phyloP scores from a whole-genome alignment of 495 filamentous ascomycete species.

The Sordaria brevicollis region DNA sequence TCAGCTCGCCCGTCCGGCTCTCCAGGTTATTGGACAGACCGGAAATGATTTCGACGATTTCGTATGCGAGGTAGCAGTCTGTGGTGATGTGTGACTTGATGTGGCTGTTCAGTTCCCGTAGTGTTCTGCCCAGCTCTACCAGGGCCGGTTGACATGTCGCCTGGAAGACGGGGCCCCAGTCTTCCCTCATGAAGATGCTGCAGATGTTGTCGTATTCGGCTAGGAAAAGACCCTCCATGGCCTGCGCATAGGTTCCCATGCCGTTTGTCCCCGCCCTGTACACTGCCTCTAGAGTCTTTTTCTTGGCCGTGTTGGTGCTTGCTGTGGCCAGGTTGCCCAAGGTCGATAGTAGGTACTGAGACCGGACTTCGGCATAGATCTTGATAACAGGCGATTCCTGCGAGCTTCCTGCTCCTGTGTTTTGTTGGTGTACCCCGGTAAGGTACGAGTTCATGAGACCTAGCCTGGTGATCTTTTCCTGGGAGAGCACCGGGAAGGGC shows the following conservation, averaged over 20 bases:
- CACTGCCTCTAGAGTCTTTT: constrained; percentile 64
- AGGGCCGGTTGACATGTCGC: constrained; percentile 67
- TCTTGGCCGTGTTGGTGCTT: constrained; percentile 78
- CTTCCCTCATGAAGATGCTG: constrained; percentile 70
- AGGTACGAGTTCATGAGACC: constrained; percentile 43
- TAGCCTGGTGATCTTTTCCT: constrained; percentile 39
- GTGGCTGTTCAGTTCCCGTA: constrained; percentile 81
- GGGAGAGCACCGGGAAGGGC: constrained; percentile 35
- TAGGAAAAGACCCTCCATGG: constrained; percentile 73
- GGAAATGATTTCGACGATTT: constrained; percentile 88
- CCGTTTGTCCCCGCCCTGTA: constrained; percentile 90
- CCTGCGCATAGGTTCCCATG: constrained; percentile 79
- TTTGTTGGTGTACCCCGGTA: constrained; percentile 18
- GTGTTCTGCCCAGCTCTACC: constrained; percentile 70
- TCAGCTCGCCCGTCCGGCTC: constrained; percentile 72
- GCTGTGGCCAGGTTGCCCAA: constrained; percentile 79
- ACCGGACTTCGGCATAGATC: constrained; percentile 77
- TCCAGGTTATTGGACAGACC: constrained; percentile 71
- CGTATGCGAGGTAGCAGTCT: constrained; percentile 93
- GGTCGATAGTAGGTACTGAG: constrained; percentile 69
- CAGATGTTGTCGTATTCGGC: constrained; percentile 85
- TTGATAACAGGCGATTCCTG: constrained; percentile 55
- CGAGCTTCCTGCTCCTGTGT: constrained; percentile 30
- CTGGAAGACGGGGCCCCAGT: constrained; percentile 68
- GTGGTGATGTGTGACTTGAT: constrained; percentile 78